These are phyloP conservation scores for Debaryomycetaceae sp. DNA, from an alignment of 1,139 yeast species.

Conservation along the genomic window DNA sequence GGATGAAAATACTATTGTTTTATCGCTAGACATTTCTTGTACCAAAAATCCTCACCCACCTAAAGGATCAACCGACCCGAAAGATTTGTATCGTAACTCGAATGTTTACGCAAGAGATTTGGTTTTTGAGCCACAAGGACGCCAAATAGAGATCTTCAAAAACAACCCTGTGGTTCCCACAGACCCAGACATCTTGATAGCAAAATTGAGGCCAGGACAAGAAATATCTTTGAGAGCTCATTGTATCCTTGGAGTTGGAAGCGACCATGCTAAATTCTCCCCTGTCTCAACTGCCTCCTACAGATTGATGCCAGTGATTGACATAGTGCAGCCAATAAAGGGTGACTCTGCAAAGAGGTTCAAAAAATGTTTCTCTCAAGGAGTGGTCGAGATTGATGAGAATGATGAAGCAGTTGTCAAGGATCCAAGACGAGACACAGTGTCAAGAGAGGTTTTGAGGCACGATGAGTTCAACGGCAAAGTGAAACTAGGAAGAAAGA, in stretches of 20 bases:
- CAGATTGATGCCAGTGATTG: conserved; percentile 88
- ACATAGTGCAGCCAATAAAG: conserved; percentile 66
- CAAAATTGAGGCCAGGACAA: conserved; percentile 95
- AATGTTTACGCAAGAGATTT: conserved; percentile 86
- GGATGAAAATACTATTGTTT: conserved; percentile 84
- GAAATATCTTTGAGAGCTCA: conserved; percentile 88
- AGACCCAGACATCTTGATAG: conserved; percentile 84
- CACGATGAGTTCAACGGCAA: conserved; percentile 87
- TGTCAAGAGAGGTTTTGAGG: conserved; percentile 91
- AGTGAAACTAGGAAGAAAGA: conserved; percentile 84
- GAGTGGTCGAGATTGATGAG: conserved; percentile 76
- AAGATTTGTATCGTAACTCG: conserved; percentile 75
- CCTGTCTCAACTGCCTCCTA: conserved; percentile 98
- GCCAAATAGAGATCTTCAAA: conserved; percentile 67
- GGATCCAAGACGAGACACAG: conserved; percentile 93
- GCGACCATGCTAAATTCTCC: conserved; percentile 95
- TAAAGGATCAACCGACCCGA: conserved; percentile 75
- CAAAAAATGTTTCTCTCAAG: conserved; percentile 88
- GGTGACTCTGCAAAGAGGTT: conserved; percentile 78
- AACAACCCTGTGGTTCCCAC: conserved; percentile 70
- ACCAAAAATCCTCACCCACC: conserved; percentile 84
- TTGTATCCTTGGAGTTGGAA: conserved; percentile 87
- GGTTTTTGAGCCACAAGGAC: conserved; percentile 88
- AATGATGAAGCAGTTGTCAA: conserved; percentile 74
- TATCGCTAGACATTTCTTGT: conserved; percentile 78